Evolutionary conservation across 306 rosid species (phyloP), one percentile per base, ranked within the genome.

Genomic region (Sechiopsis laciniata): DNA sequence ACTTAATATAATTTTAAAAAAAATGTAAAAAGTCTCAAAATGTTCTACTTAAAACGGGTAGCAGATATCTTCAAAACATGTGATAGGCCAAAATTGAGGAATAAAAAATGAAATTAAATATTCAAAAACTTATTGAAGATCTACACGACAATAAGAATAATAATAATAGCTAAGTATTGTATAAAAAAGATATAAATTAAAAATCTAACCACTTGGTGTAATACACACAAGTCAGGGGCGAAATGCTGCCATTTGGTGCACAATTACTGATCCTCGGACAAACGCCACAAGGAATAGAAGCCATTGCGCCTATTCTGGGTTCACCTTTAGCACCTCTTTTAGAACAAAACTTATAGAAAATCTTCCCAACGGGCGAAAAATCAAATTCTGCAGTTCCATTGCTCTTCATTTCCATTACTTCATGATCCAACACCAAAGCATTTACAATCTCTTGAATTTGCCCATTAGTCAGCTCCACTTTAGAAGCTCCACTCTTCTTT

Each of bases 261-360:
- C 97, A 89, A 5, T 46, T 29, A 77, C 69, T 86, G 17, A 85
- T 82, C 58, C 89, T 68, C 0, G 94, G 91, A 78, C 97, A 92
- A 78, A 88, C 92, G 60, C 89, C 91, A 53, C 96, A 92, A 8
- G 89, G 95, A 77, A 85, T 82, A 64, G 90, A 86, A 70, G 92
- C 85, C 83, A 85, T 73, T 67, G 84, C 81, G 26, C 84, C 85
- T 2, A 63, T 16, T 60, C 76, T 87, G 7, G 77, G 75, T 21
- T 87, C 91, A 67, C 75, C 88, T 75, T 29, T 80, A 32, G 1
- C 55, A 2, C 91, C 80, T 9, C 81, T 83, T 74, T 82, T 89
- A 76, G 77, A 80, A 59, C 66, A 76, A 85, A 88, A 72, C 78
- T 58, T 84, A 53, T 88, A 89, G 80, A 92, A 88, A 78, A 85